Base-by-base conservation (phyloP, 148 eudicot genomes). In the Bassia scoparia region DNA sequence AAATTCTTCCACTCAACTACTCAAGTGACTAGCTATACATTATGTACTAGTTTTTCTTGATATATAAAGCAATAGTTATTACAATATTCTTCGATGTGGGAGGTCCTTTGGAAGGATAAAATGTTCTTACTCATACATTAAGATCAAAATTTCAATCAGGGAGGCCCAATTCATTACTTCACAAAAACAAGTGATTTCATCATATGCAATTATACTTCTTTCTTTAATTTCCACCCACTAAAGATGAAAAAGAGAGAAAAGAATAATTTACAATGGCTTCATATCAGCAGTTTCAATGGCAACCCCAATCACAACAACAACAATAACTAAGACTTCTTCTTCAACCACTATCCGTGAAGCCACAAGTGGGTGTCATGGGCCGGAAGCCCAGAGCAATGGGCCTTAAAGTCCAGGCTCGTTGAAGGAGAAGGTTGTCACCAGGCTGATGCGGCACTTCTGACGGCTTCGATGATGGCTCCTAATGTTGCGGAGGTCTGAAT, bases 401-500 rank as follows among this genome's bases (percentile, higher is more conserved):
- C 15, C 20, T 86, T 13, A 74, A 67, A 68, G 82, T 83, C 20
- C 67, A 73, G 50, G 85, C 11, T 85, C 88, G 0, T n/a, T 87
- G 37, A 87, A 81, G 81, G 90, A 87, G 71, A 85, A 87, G 74
- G 84, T 78, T 9, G 78, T 81, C 0, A 81, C 79, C 5, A 88
- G 85, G 4, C 53, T 85, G 0, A 79, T 3, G 83, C 88, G 1
- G 85, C 82, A 1, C 82, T 81, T 9, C 65, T 83, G 0, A 81
- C 88, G 0, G 90, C 81, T 0, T 83, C 83, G 13, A 83, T 87
- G 90, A 73, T 87, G 85, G 68, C 70, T 4, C 90, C 90, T 0
- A 84, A 87, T 11, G 87, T 78, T 37, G 90, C 90, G 0, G 77
- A 87, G 75, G 90, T 88, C 90, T 0, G 81, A 78, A 62, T n/a